phyloP scores from a whole-genome alignment of 495 filamentous ascomycete genomes.

The Aspergillus baeticus region DNA sequence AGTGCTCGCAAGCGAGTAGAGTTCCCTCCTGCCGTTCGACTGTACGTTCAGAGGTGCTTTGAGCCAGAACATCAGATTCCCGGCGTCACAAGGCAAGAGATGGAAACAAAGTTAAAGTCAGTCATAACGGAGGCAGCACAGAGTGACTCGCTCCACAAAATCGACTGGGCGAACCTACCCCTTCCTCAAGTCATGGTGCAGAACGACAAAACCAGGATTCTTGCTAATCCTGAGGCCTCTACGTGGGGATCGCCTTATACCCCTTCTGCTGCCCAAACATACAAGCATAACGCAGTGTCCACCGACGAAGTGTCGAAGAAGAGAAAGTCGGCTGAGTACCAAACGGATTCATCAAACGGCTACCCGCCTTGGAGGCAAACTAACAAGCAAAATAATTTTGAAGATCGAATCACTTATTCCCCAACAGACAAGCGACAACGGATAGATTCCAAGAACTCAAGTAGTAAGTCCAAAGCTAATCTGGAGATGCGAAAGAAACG shows the following conservation, averaged over 20 bases:
- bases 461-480: constrained; percentile 92
- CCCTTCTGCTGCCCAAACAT: constrained; percentile 25
- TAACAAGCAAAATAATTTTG: constrained; percentile 62
- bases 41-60: constrained; percentile 84
- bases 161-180: constrained; percentile 80
- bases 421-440: constrained; percentile 60
- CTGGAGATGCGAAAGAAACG: constrained; percentile 86
- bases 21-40: constrained; percentile 73
- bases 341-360: constrained; percentile 38
- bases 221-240: constrained; percentile 39
- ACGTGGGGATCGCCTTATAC: constrained; percentile 29
- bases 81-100: constrained; percentile 64
- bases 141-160: constrained; percentile 59
- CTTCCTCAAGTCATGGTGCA: constrained; percentile 86
- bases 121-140: constrained; percentile 81
- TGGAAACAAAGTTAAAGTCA: constrained; percentile 80
- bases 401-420: constrained; percentile 72
- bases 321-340: constrained; percentile 73
- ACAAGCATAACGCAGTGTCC: constrained; percentile 14
- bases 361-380: constrained; percentile 73
- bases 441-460: constrained; percentile 52
- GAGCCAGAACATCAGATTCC: constrained; percentile 64
- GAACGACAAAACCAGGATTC: constrained; percentile 59
- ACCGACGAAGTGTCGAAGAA: constrained; percentile 54
- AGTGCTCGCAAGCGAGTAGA: constrained; percentile 49